phyloP scores from a whole-genome alignment of 257 asterid species.

The Scutellaria minor region DNA sequence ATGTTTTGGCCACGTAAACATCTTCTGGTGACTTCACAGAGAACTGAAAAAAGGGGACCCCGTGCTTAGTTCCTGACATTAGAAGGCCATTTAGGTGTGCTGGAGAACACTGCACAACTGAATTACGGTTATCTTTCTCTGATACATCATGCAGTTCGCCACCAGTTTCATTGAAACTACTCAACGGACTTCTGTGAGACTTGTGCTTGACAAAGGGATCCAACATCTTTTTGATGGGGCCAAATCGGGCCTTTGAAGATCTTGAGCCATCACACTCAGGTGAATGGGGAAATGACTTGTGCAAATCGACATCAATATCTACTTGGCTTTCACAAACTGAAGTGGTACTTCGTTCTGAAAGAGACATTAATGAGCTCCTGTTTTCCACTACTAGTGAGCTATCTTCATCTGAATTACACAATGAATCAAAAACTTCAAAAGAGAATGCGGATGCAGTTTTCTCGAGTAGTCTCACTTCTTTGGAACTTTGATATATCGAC shows the following conservation, averaged over 20 bases:
- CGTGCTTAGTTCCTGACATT: constrained; percentile 55
- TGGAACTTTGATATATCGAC: constrained; percentile 77
- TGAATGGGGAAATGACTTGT: constrained; percentile 63
- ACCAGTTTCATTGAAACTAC: constrained; percentile 38
- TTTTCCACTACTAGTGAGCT: constrained; percentile 39
- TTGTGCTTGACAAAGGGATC: constrained; percentile 70
- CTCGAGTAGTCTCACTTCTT: constrained; percentile 47
- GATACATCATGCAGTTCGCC: constrained; percentile 43
- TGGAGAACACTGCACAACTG: constrained; percentile 49
- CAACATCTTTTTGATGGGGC: constrained; percentile 55
- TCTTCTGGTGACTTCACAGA: constrained; percentile 67
- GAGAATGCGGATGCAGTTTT: constrained; percentile 43
- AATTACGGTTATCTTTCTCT: constrained; percentile 42
- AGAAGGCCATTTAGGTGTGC: constrained; percentile 80
- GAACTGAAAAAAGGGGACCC: constrained; percentile 67
- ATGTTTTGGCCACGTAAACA: constrained; percentile 60
- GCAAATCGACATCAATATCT: constrained; percentile 39
- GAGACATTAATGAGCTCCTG: constrained; percentile 51
- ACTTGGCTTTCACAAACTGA: constrained; percentile 24
- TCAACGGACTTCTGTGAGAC: constrained; percentile 54
- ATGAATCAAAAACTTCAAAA: constrained; percentile 60
- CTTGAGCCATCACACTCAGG: constrained; percentile 54
- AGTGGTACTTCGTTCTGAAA: constrained; percentile 47
- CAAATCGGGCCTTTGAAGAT: constrained; percentile 51
- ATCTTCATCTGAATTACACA: constrained; percentile 69